Evolutionary conservation across 306 rosid genomes (phyloP), one percentile per base, ranked within the genome.

Genomic region (Dicorynia guianensis): DNA sequence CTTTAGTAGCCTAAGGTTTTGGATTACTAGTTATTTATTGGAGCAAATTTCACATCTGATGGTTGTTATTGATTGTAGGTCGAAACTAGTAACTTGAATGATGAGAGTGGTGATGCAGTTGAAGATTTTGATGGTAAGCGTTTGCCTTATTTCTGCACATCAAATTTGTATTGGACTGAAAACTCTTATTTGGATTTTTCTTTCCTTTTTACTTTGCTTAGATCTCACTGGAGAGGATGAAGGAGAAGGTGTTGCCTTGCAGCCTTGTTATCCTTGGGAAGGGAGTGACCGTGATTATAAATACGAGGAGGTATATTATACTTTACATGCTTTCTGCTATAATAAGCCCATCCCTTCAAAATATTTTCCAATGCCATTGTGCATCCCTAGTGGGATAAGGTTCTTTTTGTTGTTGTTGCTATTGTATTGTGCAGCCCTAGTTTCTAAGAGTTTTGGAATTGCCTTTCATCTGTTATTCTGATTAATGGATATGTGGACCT

Each of bases 231-330:
- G 76, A 44, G 97, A 87, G 44, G 90, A 86, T 11, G 97, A 87
- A 70, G 92, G 75, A 36, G 97, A 86, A 73, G 88, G 33, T 3
- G 52, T 70, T 72, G 33, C 71, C 43, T 69, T 76, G 44, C 87
- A 70, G 17, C 42, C 89, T 36, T 84, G 87, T 36, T 86, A 82
- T 86, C 97, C 99, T 63, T 92, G 97, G 99, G 99, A 90, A 74
- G 97, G 97, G 66, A 95, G 89, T 42, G 97, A 89, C 53, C 92
- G 97, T 11, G 92, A 92, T 77, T 95, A 95, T 86, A 72, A 76
- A 59, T 95, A 95, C 7, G 99, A 92, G 76, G 99, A 95, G 97
- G 99, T 93, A 69, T 60, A 35, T 18, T 53, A 7, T 15, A 18
- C 39, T 66, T 71, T 36, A 20, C 63, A 15, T 77, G 12, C 43